phyloP scores from a whole-genome alignment of 441 rosid species.

The Biscutella auriculata region DNA sequence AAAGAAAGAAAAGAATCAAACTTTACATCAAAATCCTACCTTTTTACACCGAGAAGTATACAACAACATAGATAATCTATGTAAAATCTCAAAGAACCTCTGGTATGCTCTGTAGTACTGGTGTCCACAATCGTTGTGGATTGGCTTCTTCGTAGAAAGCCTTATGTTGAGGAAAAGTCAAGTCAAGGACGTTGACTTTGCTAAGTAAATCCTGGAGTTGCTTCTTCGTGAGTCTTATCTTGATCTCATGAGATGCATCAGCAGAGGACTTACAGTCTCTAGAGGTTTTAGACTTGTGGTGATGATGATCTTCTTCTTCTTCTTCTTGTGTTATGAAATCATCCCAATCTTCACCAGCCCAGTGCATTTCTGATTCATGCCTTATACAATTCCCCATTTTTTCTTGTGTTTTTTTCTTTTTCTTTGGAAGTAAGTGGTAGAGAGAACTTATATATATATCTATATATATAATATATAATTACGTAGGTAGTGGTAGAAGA shows the following conservation, averaged over 20 bases:
- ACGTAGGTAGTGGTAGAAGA: not conserved
- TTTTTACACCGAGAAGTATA: not conserved
- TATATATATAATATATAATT: too few relatives aligned
- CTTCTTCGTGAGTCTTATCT: conserved; percentile 26
- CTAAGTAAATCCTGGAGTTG: conserved; percentile 17
- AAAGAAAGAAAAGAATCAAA: not conserved
- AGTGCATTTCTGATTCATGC: conserved; percentile 23
- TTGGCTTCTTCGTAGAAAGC: not conserved
- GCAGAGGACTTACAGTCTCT: not conserved
- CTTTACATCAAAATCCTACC: conserved; percentile 2
- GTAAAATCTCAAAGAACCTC: conserved; percentile 7
- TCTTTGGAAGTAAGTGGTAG: conserved; percentile 1
- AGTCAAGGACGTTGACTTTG: conserved; percentile 21
- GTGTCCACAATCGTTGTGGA: conserved; percentile 18
- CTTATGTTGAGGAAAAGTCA: not conserved
- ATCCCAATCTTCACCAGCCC: conserved; percentile 34
- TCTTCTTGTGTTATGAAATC: conserved; percentile 1
- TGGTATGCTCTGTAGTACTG: conserved; percentile 24
- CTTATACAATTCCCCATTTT: conserved; percentile 27
- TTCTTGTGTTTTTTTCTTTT: not conserved
- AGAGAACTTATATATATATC: conserved; percentile 1
- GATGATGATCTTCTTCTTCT: not conserved
- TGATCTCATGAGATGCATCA: conserved; percentile 20
- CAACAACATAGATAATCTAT: not conserved
- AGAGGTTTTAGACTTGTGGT: not conserved